A percentile compares a stretch with the other conserved stretches of the same genome.
Evolutionary conservation across 2,329 filamentous ascomycete species (phyloP).

Genomic region (Diplocarpon mali): DNA sequence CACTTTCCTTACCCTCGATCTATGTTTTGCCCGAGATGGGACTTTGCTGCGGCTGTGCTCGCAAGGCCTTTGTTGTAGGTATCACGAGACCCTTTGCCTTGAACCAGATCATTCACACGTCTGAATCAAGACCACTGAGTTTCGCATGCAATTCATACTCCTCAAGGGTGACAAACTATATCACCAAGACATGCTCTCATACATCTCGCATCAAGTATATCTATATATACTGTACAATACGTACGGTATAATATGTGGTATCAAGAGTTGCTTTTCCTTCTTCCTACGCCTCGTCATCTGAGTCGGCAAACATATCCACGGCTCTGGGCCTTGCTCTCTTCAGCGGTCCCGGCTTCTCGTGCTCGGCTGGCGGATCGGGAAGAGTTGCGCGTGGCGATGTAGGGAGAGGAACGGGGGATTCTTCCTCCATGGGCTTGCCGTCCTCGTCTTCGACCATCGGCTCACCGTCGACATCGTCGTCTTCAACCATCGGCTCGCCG

Average conservation of each 20-base stretch:
- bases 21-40: not conserved
- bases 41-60: not conserved
- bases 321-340: conserved; percentile 44
- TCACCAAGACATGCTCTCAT: too few relatives aligned
- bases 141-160: too few relatives aligned
- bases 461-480: conserved; percentile 39
- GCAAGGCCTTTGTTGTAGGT: too few relatives aligned
- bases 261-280: too few relatives aligned
- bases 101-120: too few relatives aligned
- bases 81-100: too few relatives aligned
- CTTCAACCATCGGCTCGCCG: conserved; percentile 28
- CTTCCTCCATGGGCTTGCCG: conserved; percentile 30
- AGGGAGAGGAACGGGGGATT: conserved; percentile 26
- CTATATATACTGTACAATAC: too few relatives aligned
- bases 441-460: conserved; percentile 38
- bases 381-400: conserved; percentile 13
- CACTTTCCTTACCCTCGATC: not conserved
- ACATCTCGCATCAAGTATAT: too few relatives aligned
- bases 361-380: not conserved
- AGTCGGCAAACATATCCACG: conserved; percentile 81
- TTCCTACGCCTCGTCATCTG: conserved; percentile 36
- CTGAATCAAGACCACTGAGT: too few relatives aligned
- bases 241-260: too few relatives aligned
- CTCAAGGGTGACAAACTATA: too few relatives aligned
- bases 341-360: conserved; percentile 12